These are phyloP conservation scores for Malassezia slooffiae DNA, from an alignment of 1,284 basidiomycete species.

Conservation along the genomic window DNA sequence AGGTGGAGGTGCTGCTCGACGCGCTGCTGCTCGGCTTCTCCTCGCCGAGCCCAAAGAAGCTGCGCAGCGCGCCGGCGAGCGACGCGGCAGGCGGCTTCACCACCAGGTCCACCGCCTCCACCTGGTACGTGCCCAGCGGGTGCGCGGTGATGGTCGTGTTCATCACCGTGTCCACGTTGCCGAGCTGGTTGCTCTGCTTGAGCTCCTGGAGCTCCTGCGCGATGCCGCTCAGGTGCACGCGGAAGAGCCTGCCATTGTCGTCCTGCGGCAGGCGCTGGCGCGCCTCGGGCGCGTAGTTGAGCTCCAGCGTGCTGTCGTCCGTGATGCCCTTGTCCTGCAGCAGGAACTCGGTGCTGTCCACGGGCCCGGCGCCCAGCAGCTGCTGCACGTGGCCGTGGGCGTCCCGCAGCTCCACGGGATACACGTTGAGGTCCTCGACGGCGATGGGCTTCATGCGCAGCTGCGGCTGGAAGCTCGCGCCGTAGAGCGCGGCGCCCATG, in stretches of 20 bases:
- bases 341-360: slow-evolving; percentile 17
- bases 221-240: slow-evolving; percentile 30
- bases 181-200: slow-evolving; percentile 26
- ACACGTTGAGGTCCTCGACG: slow-evolving; percentile 55
- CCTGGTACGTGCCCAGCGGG: slow-evolving; percentile 33
- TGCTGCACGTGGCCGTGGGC: slow-evolving; percentile 17
- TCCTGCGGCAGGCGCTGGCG: slow-evolving; percentile 16
- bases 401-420: slow-evolving; percentile 29
- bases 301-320: slow-evolving; percentile 32
- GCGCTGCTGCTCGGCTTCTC: slow-evolving; percentile 24
- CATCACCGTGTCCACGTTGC: slow-evolving; percentile 30
- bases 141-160: slow-evolving; percentile 32
- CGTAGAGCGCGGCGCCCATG: slow-evolving; percentile 79
- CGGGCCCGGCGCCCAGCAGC: slow-evolving; percentile 30
- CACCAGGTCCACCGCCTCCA: slow-evolving; percentile 26
- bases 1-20: slow-evolving; percentile 11
- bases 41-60: slow-evolving; percentile 31
- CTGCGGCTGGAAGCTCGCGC: slow-evolving; percentile 73
- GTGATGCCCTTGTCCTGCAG: slow-evolving; percentile 23
- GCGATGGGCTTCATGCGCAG: slow-evolving; percentile 94
- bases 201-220: slow-evolving; percentile 26
- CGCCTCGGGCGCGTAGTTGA: slow-evolving; percentile 24
- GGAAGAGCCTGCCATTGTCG: slow-evolving; percentile 18
- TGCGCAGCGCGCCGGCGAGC: slow-evolving; percentile 35
- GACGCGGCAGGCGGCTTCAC: slow-evolving; percentile 29